phyloP scores from a whole-genome alignment of 371 early-diverging fungal genomes.

The Catenaria anguillulae region DNA sequence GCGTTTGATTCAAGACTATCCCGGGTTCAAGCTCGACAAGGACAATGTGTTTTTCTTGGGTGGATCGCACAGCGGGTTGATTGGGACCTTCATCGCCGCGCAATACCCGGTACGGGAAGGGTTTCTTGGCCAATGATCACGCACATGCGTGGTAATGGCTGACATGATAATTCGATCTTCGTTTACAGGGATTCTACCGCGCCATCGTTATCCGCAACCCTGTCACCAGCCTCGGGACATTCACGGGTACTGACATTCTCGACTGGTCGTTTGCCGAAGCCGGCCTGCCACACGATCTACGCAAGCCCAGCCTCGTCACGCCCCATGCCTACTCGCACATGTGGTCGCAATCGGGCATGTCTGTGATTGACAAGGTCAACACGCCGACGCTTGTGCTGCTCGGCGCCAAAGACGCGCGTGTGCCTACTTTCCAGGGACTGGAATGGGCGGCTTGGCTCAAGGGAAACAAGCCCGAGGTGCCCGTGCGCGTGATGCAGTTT shows the following conservation, averaged over 20 bases:
- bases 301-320: slow-evolving; percentile 23
- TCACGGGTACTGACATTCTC: slow-evolving; percentile 4
- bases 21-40: slow-evolving; percentile 19
- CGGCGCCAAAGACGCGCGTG: slow-evolving; percentile 48
- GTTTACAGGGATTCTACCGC: slow-evolving; percentile 30
- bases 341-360: slow-evolving; percentile 37
- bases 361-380: slow-evolving; percentile 29
- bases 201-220: slow-evolving; percentile 54
- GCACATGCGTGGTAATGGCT: too few species aligned
- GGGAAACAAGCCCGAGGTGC: slow-evolving; percentile 10
- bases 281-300: slow-evolving; percentile 26
- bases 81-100: slow-evolving; percentile 42
- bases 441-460: slow-evolving; percentile 26
- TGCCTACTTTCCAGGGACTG: slow-evolving; percentile 44
- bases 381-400: slow-evolving; percentile 47
- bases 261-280: slow-evolving; percentile 54
- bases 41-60: slow-evolving; percentile 35
- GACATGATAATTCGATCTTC: too few species aligned
- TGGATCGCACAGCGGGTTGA: slow-evolving; percentile 60
- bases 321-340: slow-evolving; percentile 33
- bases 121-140: too few species aligned
- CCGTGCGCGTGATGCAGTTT: slow-evolving; percentile 12
- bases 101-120: slow-evolving; percentile 24
- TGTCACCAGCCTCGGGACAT: slow-evolving; percentile 42
- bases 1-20: slow-evolving; percentile 2